Evolutionary conservation across 2,329 filamentous ascomycete species (phyloP).

Genomic region (Pseudofabraea citricarpa): DNA sequence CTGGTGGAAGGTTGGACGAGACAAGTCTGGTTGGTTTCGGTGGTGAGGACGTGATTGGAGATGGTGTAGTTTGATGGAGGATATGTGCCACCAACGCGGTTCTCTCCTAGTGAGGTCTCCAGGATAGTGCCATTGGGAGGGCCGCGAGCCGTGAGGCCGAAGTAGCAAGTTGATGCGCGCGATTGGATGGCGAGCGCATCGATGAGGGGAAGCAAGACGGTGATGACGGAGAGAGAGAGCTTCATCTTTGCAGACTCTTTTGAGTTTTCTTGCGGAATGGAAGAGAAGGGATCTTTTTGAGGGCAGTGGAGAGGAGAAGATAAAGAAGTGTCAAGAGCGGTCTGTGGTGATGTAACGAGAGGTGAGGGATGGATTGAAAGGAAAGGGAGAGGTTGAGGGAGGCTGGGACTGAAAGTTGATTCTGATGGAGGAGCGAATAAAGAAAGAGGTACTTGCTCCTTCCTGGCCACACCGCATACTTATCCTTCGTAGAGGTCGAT

Average conservation of each 20-base stretch:
- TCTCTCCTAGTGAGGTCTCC: conserved; percentile 19
- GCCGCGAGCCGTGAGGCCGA: conserved; percentile 19
- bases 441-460: too few species aligned
- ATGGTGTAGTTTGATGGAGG: conserved; percentile 19
- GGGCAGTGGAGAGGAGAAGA: too few species aligned
- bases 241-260: conserved; percentile 6
- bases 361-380: too few species aligned
- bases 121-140: conserved; percentile 13
- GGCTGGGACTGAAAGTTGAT: too few species aligned
- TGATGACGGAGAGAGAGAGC: conserved; percentile 3
- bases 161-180: conserved; percentile 19
- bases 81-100: conserved; percentile 18
- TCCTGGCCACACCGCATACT: too few species aligned
- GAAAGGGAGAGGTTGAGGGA: too few species aligned
- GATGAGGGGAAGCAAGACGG: conserved; percentile 7
- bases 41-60: conserved; percentile 13
- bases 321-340: too few species aligned
- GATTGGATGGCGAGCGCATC: conserved; percentile 12
- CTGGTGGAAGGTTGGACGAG: conserved; percentile 14
- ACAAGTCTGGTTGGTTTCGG: conserved; percentile 18
- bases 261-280: too few species aligned
- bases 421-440: too few species aligned
- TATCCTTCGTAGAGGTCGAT: too few species aligned
- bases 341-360: too few species aligned
- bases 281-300: too few species aligned